A percentile compares a stretch with the other conserved stretches of the same genome.
These are phyloP conservation scores for Gossypium raimondii DNA, from an alignment of 345 rosid genomes.

Conservation along the genomic window DNA sequence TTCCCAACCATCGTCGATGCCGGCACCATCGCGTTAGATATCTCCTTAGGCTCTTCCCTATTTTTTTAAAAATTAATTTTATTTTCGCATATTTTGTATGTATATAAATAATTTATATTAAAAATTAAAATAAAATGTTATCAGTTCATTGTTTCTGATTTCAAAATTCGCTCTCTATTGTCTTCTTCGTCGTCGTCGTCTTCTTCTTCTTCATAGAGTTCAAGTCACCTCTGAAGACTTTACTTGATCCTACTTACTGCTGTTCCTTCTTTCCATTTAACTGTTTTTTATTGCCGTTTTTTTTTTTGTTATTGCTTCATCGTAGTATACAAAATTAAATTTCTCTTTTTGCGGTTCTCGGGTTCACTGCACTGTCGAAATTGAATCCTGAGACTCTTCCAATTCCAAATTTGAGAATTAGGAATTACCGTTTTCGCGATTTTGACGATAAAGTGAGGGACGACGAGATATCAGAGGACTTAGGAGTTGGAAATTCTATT, in stretches of 20 bases:
- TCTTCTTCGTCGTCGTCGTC: too few species aligned
- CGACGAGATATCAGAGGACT: constrained; percentile 23
- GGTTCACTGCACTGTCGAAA: constrained; percentile 6
- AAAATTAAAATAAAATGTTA: not conserved
- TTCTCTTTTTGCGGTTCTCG: constrained; percentile 14
- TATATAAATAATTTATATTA: not conserved
- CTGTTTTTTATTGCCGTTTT: not conserved
- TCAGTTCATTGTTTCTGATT: not conserved
- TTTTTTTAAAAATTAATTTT: not conserved
- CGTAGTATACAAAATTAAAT: constrained; percentile 8
- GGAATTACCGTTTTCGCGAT: constrained; percentile 12
- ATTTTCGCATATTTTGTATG: not conserved
- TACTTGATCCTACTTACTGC: not conserved
- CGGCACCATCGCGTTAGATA: constrained; percentile 1
- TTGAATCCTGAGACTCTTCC: constrained; percentile 8
- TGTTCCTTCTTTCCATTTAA: not conserved
- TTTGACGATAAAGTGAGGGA: constrained; percentile 14
- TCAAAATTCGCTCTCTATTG: not conserved
- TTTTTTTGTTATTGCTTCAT: not conserved
- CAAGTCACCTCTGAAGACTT: not conserved
- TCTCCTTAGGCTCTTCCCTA: not conserved
- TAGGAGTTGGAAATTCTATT: constrained; percentile 2
- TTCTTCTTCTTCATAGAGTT: not conserved
- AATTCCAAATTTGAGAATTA: constrained; percentile 12
- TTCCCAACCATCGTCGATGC: constrained; percentile 13